These are phyloP conservation scores for Sphagnum tenellum DNA, from an alignment of 225 moss, liverwort and hornwort genomes.

Conservation along the genomic window DNA sequence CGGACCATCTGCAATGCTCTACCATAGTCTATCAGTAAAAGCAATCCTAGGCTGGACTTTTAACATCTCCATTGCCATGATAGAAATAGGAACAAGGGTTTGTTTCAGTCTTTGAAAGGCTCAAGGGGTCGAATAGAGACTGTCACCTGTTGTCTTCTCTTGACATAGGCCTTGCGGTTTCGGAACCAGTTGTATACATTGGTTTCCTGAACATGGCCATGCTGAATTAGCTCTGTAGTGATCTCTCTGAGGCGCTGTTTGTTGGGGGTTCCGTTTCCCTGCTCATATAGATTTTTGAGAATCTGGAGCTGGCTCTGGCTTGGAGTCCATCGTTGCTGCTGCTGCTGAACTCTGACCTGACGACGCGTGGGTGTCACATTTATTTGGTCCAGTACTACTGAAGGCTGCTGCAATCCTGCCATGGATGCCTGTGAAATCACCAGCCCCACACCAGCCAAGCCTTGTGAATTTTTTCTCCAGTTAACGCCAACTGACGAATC, in stretches of 20 bases:
- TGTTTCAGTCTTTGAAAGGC: too few relatives aligned
- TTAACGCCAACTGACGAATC: too few relatives aligned
- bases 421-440: not conserved
- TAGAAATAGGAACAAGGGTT: too few relatives aligned
- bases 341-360: constrained; percentile 64
- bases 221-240: constrained; percentile 77
- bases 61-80: too few relatives aligned
- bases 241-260: constrained; percentile 92
- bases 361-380: constrained; percentile 44
- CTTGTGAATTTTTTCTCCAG: constrained; percentile 27
- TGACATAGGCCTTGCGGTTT: constrained; percentile 91
- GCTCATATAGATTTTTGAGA: constrained; percentile 82
- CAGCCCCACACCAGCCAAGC: constrained; percentile 37
- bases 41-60: too few relatives aligned
- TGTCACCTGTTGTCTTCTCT: constrained; percentile 62
- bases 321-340: constrained; percentile 85
- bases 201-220: constrained; percentile 86
- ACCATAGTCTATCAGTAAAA: constrained; percentile 4
- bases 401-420: not conserved
- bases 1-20: constrained; percentile 31
- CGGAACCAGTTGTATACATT: constrained; percentile 99
- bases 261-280: constrained; percentile 86
- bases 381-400: constrained; percentile 39
- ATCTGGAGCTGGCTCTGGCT: constrained; percentile 95
- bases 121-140: not conserved